Percentiles rank a stretch among this genome's conserved stretches.
Evolutionary conservation across 345 rosid genomes (phyloP).

Genomic region (Lepidium africanum): DNA sequence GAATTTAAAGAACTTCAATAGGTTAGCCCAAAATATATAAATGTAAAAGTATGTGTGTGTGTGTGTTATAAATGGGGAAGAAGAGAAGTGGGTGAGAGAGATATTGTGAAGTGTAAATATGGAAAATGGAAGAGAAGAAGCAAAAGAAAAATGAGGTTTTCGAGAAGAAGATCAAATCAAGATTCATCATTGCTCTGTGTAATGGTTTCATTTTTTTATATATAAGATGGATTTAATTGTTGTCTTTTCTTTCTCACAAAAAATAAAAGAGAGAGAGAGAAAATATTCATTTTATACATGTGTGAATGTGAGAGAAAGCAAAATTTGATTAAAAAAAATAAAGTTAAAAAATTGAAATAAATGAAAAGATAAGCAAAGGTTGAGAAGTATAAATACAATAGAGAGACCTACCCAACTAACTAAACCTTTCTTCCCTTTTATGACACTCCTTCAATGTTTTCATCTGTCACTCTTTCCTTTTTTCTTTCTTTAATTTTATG

Average conservation of each 20-base stretch:
- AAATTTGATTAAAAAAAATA: too few relatives aligned
- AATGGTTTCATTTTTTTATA: conserved; percentile 19
- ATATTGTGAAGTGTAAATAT: conserved; percentile 37
- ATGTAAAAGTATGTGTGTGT: conserved; percentile 15
- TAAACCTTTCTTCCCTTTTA: conserved; percentile 49
- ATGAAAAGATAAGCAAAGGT: conserved; percentile 9
- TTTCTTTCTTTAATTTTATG: conserved; percentile 12
- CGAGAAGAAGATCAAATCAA: conserved; percentile 28
- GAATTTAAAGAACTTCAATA: not conserved
- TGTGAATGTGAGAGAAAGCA: too few relatives aligned
- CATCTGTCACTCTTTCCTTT: conserved; percentile 63
- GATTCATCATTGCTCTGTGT: conserved; percentile 23
- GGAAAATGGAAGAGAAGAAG: conserved; percentile 31
- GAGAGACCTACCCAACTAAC: conserved; percentile 72
- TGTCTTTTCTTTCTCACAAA: conserved; percentile 11
- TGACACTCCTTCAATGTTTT: conserved; percentile 77
- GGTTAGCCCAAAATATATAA: conserved; percentile 12
- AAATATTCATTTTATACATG: conserved; percentile 15
- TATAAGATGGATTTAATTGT: conserved; percentile 4
- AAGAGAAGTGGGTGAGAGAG: conserved; percentile 46
- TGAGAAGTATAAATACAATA: conserved; percentile 33
- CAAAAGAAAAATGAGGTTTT: conserved; percentile 17
- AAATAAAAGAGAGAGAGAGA: not conserved
- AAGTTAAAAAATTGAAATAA: not conserved
- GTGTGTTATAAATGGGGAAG: conserved; percentile 41